Evolutionary conservation across 140 eudicot genomes (phyloP).

Genomic region (Oenanthe javanica): DNA sequence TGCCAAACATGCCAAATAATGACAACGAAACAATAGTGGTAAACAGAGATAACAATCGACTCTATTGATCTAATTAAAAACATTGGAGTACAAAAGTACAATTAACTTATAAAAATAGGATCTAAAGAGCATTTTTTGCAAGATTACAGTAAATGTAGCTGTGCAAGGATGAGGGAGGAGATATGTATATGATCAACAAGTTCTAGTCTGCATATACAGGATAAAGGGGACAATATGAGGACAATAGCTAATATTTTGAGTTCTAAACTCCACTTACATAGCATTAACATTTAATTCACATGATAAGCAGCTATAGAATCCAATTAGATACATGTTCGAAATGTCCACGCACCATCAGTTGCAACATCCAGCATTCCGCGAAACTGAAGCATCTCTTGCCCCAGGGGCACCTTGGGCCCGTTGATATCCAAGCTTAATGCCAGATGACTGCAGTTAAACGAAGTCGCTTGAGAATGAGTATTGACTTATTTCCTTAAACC

Average conservation of each 20-base stretch:
- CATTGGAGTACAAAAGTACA: neutral
- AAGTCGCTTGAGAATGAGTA: neutral
- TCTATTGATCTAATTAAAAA: neutral
- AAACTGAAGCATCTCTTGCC: constrained; percentile 56
- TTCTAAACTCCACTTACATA: neutral
- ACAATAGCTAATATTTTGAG: neutral
- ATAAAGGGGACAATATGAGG: neutral
- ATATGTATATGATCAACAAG: neutral
- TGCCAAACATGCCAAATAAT: neutral
- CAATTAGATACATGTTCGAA: neutral
- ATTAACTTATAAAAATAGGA: neutral
- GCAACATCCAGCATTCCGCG: constrained; percentile 72
- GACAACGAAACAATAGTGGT: no score
- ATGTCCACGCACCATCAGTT: constrained; percentile 19
- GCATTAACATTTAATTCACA: neutral
- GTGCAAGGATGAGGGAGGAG: neutral
- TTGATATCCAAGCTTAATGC: constrained; percentile 66
- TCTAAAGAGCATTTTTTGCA: neutral
- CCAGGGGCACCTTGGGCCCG: constrained; percentile 59
- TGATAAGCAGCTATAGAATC: neutral
- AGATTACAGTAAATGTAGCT: neutral
- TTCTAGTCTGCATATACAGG: neutral
- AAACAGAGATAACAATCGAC: neutral
- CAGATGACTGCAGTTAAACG: constrained; percentile 52
- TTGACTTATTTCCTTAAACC: neutral